These are phyloP conservation scores for Quercus rubra DNA, from an alignment of 306 rosid genomes.

Conservation along the genomic window DNA sequence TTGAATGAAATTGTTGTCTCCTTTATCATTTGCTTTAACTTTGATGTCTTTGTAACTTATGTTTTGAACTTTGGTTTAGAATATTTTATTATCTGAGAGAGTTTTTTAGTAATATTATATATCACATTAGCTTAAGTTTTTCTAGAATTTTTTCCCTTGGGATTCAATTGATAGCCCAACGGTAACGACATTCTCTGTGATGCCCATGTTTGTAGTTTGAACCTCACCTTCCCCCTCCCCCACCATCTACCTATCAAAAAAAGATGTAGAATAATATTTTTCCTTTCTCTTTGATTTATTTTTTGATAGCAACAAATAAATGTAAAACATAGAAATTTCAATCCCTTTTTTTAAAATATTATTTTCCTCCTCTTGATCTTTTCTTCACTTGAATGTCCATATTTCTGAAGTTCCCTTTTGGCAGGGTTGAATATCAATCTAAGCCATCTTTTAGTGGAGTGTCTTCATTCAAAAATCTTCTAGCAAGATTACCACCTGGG, in stretches of 20 bases:
- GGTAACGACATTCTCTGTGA: too few relatives aligned
- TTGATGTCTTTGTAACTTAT: background rate
- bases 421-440: slow-evolving; percentile 92
- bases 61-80: background rate
- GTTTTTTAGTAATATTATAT: background rate
- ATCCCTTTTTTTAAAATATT: background rate
- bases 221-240: too few relatives aligned
- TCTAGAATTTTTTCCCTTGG: background rate
- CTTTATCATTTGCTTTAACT: background rate
- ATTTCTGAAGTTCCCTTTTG: slow-evolving; percentile 25
- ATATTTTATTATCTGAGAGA: background rate
- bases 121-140: background rate
- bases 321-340: background rate
- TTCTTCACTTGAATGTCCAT: background rate
- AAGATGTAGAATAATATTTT: background rate
- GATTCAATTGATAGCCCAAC: too few relatives aligned
- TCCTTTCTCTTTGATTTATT: background rate
- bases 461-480: slow-evolving; percentile 78
- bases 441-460: slow-evolving; percentile 54
- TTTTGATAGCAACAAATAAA: background rate
- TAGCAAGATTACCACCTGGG: slow-evolving; percentile 83
- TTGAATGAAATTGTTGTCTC: slow-evolving; percentile 1
- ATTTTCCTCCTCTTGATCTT: slow-evolving; percentile 13
- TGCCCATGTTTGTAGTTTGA: too few relatives aligned
- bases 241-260: too few relatives aligned